Percentiles rank a stretch among this genome's conserved stretches.
Conservation (phyloP, 2,329 filamentous ascomycete genomes). For the Biscogniauxia sp. region DNA sequence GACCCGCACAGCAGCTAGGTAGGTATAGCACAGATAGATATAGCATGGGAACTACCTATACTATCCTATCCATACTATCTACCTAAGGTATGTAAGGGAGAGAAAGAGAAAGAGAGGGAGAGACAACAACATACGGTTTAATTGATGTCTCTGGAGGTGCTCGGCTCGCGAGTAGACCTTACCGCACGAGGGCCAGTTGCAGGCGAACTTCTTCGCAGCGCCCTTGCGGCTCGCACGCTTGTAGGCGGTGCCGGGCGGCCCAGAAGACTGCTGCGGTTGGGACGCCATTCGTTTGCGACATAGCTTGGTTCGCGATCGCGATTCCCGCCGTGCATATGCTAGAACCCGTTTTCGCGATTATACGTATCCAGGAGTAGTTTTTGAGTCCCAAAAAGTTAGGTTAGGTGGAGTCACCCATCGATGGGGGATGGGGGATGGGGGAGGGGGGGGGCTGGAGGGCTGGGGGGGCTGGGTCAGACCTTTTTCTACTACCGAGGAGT, state of each 20-base stretch:
- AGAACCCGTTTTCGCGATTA: conserved; percentile 12
- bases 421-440: neutral
- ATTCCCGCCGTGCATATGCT: conserved; percentile 21
- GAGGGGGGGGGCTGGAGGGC: no score
- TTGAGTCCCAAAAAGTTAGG: conserved; percentile 13
- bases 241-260: conserved; percentile 32
- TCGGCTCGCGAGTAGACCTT: conserved; percentile 80
- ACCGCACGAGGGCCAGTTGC: conserved; percentile 68
- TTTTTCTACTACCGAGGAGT: neutral
- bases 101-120: no score
- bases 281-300: conserved; percentile 29
- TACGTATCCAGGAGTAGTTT: neutral
- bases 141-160: conserved; percentile 76
- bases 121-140: conserved; percentile 63
- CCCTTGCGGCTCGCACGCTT: conserved; percentile 53
- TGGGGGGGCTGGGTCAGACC: neutral
- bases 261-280: conserved; percentile 37
- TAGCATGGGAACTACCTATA: no score
- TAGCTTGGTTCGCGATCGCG: conserved; percentile 19
- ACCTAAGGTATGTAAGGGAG: no score
- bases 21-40: no score
- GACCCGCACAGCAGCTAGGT: conserved; percentile 7
- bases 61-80: no score
- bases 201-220: conserved; percentile 54
- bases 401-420: conserved; percentile 22